Evolutionary conservation across 306 rosid genomes (phyloP).

Genomic region (Hippophae rhamnoides): DNA sequence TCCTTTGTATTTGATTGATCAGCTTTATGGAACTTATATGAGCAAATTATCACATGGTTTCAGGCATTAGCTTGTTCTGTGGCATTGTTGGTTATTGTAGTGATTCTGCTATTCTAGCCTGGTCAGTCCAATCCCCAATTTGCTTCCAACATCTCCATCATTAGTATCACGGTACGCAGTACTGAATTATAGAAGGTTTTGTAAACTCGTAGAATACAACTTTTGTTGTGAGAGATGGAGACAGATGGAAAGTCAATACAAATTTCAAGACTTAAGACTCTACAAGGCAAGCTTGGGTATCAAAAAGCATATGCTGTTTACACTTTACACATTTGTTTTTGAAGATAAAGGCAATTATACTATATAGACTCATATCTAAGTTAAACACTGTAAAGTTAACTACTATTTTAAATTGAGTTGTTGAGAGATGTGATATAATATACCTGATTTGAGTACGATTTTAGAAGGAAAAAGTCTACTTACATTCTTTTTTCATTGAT

Average conservation of each 20-base stretch:
- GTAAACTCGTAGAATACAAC: constrained; percentile 3
- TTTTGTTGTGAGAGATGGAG: neutral
- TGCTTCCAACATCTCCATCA: constrained; percentile 3
- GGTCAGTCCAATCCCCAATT: constrained; percentile 12
- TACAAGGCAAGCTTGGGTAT: constrained; percentile 5
- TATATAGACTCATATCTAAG: no score
- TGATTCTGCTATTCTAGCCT: constrained; percentile 28
- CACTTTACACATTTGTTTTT: no score
- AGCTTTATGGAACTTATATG: neutral
- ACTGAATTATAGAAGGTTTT: constrained; percentile 5
- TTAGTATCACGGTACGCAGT: neutral
- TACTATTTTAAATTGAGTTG: no score
- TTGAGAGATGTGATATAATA: no score
- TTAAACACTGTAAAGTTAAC: no score
- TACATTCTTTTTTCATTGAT: no score
- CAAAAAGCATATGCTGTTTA: constrained; percentile 4
- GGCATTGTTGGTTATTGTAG: constrained; percentile 35
- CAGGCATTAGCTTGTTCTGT: constrained; percentile 69
- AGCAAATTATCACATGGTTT: constrained; percentile 15
- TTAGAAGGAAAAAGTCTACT: no score
- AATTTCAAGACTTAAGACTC: constrained; percentile 1
- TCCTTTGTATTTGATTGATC: constrained; percentile 5
- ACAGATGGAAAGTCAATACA: neutral
- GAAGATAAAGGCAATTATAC: no score
- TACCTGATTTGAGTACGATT: no score